Evolutionary conservation across 2,329 filamentous ascomycete genomes (phyloP), one percentile per base, ranked within the genome.

Genomic region (Fusarium sp.): DNA sequence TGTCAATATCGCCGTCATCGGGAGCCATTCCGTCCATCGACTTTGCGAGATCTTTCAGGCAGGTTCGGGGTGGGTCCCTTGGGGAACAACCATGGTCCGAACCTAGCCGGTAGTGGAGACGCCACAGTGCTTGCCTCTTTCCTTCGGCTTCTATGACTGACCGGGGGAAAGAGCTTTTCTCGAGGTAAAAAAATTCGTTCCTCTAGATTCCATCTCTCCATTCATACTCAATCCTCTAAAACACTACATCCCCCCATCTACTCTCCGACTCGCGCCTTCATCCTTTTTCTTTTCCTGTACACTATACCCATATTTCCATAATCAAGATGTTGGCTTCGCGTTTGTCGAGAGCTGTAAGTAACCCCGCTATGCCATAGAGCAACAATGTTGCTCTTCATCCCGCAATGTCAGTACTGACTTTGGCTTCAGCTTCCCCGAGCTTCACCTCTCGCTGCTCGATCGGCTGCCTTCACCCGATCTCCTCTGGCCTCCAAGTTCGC

Each of bases 311-410:
- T 70, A 65, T 74, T 73, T 71, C 76, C 72, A 74, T 76, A 76
- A 75, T 76, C 84, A 90, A 83, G 80, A 93, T 94, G 91, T 82
- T 93, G 84, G 86, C 91, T 79, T 88, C 91, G 78, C 89, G 90
- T 82, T 84, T 93, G 77, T 87, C 88, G 78, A 88, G 91, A 87
- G 90, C 90, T 88, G 91, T 94, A 89, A 85, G 91, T 89, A 47
- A 71, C 45, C 16, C 34, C 32, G 20, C 56, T 59, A 56, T n/a
- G 49, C 44, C 44, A 56, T 40, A 40, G 57, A 49, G 13, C 8
- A 40, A 20, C 12, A 40, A 40, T 40, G 11, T 40, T 25, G 22
- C 47, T 47, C 46, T 47, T 56, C 40, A 41, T 56, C 29, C 55
- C 56, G 41, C 41, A 60, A 43, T 55, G 20, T 38, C 34, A 38